Evolutionary conservation across 148 eudicot species (phyloP), one percentile per base, ranked within the genome.

Genomic region (Amaranthus hypochondriacus): DNA sequence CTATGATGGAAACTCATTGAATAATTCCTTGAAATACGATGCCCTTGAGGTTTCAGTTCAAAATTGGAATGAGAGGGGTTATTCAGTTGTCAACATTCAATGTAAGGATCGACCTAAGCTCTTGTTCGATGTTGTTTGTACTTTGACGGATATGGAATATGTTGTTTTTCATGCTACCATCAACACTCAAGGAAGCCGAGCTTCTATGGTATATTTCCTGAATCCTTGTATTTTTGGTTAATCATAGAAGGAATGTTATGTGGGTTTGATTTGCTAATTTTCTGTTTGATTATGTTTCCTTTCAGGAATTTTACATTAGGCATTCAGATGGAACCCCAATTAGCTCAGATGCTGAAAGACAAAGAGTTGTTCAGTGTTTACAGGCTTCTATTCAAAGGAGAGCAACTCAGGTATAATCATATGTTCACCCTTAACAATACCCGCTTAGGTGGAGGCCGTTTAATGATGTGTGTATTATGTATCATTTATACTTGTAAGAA

Each of bases 251-350:
- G n/a, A 6, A 49, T 48, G 52, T 76, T 48, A 39, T 57, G 49
- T 52, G 7, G 43, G 5, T 13, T 48, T n/a, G 39, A 21, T 62
- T 44, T 54, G 14, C 11, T 71, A 66, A 47, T 15, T 42, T 6
- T 75, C 15, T 71, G 44, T 59, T 55, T 48, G 42, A 52, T 49
- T 72, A 3, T 77, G 21, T 82, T 75, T 62, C 44, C 2, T 57
- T n/a, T 53, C 88, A 94, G 98, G 98, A 94, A 78, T 94, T 94
- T 82, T 90, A 88, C 75, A 89, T 91, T 47, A 94, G 84, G 70
- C 98, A 92, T 79, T 57, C 76, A 62, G 97, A 94, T 77, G 97
- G 96, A 57, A 87, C 88, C 53, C 97, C 97, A 21, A 92, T 94
- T 71, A 85, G 90, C 63, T 91, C 92, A 4, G 97, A 91, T 66